Evolutionary conservation across 768 basidiomycete genomes (phyloP).

Genomic region (Trametes cubensis): DNA sequence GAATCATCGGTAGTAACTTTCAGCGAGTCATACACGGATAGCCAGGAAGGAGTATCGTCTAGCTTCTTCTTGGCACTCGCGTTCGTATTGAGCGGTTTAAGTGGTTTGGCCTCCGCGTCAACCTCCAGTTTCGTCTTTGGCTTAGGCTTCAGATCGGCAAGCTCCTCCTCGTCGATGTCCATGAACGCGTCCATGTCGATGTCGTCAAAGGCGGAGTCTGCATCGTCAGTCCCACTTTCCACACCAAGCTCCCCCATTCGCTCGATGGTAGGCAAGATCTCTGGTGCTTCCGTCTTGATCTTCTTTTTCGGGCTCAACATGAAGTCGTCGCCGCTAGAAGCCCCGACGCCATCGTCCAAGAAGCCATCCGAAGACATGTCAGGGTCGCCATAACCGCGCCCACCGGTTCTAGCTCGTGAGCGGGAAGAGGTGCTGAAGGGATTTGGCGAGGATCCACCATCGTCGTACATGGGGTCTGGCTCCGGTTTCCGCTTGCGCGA

Average conservation of each 20-base stretch:
- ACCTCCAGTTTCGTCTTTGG: conserved; percentile 35
- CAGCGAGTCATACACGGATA: conserved; percentile 75
- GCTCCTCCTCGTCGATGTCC: conserved; percentile 58
- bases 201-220: conserved; percentile 49
- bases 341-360: conserved; percentile 32
- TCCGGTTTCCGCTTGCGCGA: conserved; percentile 74
- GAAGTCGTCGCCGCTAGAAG: conserved; percentile 60
- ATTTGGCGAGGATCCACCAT: conserved; percentile 29
- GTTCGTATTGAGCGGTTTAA: conserved; percentile 29
- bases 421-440: conserved; percentile 20
- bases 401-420: not conserved
- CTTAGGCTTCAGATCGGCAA: conserved; percentile 35
- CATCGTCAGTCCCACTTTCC: conserved; percentile 37
- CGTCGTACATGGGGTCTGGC: conserved; percentile 35
- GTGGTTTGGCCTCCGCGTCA: conserved; percentile 24
- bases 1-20: conserved; percentile 62
- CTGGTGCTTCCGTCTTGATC: conserved; percentile 46
- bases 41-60: conserved; percentile 61
- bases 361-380: conserved; percentile 37
- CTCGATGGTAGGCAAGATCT: conserved; percentile 58
- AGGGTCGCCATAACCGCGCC: conserved; percentile 23
- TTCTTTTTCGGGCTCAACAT: conserved; percentile 75
- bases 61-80: conserved; percentile 48
- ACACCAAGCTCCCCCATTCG: conserved; percentile 63
- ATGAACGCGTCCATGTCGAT: conserved; percentile 62